Evolutionary conservation across 768 basidiomycete species (phyloP).

Genomic region (Termitomyces sp.): DNA sequence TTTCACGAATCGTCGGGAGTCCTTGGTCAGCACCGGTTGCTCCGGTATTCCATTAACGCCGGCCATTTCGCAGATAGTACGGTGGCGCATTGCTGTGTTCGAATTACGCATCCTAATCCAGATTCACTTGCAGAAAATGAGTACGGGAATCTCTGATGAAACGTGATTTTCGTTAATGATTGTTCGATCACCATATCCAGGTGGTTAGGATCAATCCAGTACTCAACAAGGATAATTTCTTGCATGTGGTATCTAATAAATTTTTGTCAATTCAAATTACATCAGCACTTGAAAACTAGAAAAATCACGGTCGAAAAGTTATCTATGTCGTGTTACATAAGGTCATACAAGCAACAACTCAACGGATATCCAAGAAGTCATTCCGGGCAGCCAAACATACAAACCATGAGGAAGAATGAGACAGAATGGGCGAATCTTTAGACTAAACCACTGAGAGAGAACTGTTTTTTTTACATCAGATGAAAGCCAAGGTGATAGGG

Average conservation of each 20-base stretch:
- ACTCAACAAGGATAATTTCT: background rate
- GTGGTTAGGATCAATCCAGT: background rate
- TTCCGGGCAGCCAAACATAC: background rate
- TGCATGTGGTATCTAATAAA: too few relatives aligned
- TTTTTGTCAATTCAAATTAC: background rate
- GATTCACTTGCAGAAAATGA: background rate
- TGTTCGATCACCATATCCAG: background rate
- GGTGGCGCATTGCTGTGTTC: background rate
- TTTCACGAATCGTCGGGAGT: too few relatives aligned
- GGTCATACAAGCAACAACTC: background rate
- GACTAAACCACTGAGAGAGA: background rate
- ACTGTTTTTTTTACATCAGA: background rate
- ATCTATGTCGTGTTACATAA: background rate
- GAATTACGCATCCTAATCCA: too few relatives aligned
- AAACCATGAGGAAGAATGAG: background rate
- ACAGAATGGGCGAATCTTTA: background rate
- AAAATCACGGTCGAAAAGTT: background rate
- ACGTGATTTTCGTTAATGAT: background rate
- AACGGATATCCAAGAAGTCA: background rate
- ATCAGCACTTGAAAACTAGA: background rate
- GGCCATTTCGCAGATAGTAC: background rate
- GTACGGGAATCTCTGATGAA: background rate
- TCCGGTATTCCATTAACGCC: background rate
- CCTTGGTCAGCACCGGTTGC: background rate
- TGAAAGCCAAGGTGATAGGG: background rate